phyloP scores from a whole-genome alignment of 495 filamentous ascomycete species.

The Astrothelium subdiscretum region DNA sequence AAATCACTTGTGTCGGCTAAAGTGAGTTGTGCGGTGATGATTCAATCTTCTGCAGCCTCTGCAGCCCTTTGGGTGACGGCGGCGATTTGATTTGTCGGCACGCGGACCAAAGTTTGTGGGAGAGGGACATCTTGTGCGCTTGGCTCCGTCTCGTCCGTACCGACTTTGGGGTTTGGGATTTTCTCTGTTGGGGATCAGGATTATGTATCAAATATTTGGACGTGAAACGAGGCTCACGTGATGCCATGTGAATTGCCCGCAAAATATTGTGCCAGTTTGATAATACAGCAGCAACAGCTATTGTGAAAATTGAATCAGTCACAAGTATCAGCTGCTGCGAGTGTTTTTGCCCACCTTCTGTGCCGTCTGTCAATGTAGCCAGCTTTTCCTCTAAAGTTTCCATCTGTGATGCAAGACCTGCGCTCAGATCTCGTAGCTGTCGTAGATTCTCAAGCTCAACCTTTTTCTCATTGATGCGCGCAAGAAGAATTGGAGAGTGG shows the following conservation, averaged over 20 bases:
- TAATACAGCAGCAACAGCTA: conserved; percentile 77
- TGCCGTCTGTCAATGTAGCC: conserved; percentile 77
- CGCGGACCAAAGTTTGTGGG: conserved; percentile 71
- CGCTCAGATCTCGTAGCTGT: conserved; percentile 79
- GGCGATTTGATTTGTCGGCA: conserved; percentile 52
- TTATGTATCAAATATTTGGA: conserved; percentile 3
- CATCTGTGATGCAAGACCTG: conserved; percentile 81
- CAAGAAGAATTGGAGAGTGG: conserved; percentile 70
- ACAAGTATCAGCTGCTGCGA: neutral
- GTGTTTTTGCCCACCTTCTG: conserved; percentile 53
- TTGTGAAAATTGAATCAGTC: conserved; percentile 22
- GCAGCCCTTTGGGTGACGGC: conserved; percentile 11
- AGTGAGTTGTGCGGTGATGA: neutral
- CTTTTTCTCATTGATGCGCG: conserved; percentile 87
- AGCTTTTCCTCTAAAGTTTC: conserved; percentile 80
- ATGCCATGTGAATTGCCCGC: conserved; percentile 87
- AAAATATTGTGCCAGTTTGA: conserved; percentile 96
- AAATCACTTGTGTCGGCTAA: neutral
- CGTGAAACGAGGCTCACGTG: conserved; percentile 49
- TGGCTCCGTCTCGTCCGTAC: conserved; percentile 26
- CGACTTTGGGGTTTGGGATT: conserved; percentile 49
- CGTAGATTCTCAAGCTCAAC: conserved; percentile 82
- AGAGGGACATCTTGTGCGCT: conserved; percentile 39
- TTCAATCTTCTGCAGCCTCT: conserved; percentile 2
- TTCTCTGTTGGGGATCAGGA: conserved; percentile 32